phyloP scores from a whole-genome alignment of 108 stramenopile genomes.

The Asterionellopsis glacialis region DNA sequence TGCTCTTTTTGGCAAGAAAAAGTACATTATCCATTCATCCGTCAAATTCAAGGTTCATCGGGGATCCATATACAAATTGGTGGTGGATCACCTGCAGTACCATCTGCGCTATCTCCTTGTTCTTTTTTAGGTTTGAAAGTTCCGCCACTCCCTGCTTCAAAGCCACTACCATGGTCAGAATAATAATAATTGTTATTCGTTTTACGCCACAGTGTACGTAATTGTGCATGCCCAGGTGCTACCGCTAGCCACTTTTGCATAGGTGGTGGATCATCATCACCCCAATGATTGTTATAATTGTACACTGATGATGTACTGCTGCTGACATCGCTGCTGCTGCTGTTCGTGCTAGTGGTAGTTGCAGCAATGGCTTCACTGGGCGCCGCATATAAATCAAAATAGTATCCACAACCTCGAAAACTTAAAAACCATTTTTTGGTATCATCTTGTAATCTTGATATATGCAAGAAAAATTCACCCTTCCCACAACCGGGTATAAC shows the following conservation, averaged over 20 bases:
- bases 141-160: background rate
- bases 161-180: background rate
- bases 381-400: too few species aligned
- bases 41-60: background rate
- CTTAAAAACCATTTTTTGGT: background rate
- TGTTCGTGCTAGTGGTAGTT: too few species aligned
- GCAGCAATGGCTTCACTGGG: too few species aligned
- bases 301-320: background rate
- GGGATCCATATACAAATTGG: slow-evolving; percentile 1
- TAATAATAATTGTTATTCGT: too few species aligned
- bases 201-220: too few species aligned
- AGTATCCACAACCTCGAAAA: background rate
- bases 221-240: background rate
- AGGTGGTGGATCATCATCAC: background rate
- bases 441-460: background rate
- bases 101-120: background rate
- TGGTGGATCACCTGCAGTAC: background rate
- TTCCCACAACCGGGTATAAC: background rate
- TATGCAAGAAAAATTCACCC: background rate
- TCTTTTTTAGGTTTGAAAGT: background rate
- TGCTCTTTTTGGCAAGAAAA: too few species aligned
- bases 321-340: background rate
- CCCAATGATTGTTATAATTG: background rate
- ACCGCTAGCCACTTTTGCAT: background rate
- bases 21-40: too few species aligned